Evolutionary conservation across 1,284 basidiomycete species (phyloP), one percentile per base, ranked within the genome.

Genomic region (Apiotrichum siamense): DNA sequence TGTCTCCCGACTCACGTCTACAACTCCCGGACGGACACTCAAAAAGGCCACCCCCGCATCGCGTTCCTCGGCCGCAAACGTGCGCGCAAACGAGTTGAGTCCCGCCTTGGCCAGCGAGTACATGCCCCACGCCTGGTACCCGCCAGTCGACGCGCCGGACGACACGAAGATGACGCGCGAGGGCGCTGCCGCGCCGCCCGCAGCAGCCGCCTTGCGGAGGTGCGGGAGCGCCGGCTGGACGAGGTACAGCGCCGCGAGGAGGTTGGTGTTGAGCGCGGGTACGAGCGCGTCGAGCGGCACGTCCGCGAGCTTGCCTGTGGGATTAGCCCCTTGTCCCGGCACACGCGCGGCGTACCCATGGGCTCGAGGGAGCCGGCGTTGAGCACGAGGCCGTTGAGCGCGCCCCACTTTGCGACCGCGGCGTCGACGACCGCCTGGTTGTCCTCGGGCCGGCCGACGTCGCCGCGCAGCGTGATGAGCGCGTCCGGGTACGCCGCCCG

Each of bases 1-100:
- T 21, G n/a, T 18, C 23, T 15, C 29, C 10, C 10, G 37, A 63
- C 70, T 62, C 57, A 73, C 72, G 51, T 78, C 76, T 2, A 80
- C 76, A 3, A 79, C 72, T 2, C 79, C 79, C 0, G 79, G 79
- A 15, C 79, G 64, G 12, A 81, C 65, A 0, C 78, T 67, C 51
- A 76, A 76, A 5, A 71, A 66, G 0, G 70, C 69, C 18, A 81
- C 64, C 10, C 62, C 62, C 35, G 50, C 44, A 2, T 63, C 63
- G 17, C 64, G 61, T 58, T 81, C 79, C 56, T 81, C 79, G 25
- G 69, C 72, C 0, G 75, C 78, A 9, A 80, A 63, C 0, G 78
- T 80, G 58, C 74, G 59, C 11, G 62, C 61, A 7, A 80, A 65
- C 12, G 75, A 71, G 63, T 80, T 80, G 65, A 79, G 62, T 0